Conservation (phyloP, 164 flowering plant genomes). For the Piper longum region DNA sequence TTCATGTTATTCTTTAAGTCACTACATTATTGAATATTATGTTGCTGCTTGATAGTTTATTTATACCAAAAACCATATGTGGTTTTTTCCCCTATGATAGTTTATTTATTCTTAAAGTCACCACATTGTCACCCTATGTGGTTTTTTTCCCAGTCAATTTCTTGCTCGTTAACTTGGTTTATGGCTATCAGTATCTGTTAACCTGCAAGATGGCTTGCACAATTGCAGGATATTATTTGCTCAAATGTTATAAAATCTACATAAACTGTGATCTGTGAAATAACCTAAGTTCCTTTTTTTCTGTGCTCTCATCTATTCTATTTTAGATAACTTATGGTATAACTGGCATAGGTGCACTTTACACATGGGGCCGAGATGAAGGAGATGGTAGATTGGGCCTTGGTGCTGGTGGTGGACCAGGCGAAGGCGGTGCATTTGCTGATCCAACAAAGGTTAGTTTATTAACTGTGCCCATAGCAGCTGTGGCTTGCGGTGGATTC, state of each 20-base stretch:
- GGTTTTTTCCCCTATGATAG: too few species aligned
- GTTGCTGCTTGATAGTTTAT: too few species aligned
- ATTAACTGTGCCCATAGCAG: slow-evolving; percentile 51
- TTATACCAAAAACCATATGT: too few species aligned
- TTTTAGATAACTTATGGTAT: neutral
- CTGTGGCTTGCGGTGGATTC: slow-evolving; percentile 87
- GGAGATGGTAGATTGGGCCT: slow-evolving; percentile 93
- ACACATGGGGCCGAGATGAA: slow-evolving; percentile 94
- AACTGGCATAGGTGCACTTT: slow-evolving; percentile 49
- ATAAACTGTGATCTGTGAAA: neutral
- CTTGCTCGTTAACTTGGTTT: too few species aligned
- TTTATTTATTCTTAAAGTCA: too few species aligned
- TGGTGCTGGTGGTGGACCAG: slow-evolving; percentile 81
- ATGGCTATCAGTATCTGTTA: too few species aligned
- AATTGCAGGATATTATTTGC: neutral
- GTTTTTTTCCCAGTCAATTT: too few species aligned
- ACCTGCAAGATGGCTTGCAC: too few species aligned
- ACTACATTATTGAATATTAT: too few species aligned
- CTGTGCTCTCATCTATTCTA: neutral
- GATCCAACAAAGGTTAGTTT: slow-evolving; percentile 60
- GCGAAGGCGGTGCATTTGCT: slow-evolving; percentile 75
- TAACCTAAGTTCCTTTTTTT: neutral
- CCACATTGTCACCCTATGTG: too few species aligned
- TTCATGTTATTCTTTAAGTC: too few species aligned
- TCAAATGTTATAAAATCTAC: neutral